Evolutionary conservation across 129 eudicot genomes (phyloP), one percentile per base, ranked within the genome.

Genomic region (Centrapalus pauciflorus): DNA sequence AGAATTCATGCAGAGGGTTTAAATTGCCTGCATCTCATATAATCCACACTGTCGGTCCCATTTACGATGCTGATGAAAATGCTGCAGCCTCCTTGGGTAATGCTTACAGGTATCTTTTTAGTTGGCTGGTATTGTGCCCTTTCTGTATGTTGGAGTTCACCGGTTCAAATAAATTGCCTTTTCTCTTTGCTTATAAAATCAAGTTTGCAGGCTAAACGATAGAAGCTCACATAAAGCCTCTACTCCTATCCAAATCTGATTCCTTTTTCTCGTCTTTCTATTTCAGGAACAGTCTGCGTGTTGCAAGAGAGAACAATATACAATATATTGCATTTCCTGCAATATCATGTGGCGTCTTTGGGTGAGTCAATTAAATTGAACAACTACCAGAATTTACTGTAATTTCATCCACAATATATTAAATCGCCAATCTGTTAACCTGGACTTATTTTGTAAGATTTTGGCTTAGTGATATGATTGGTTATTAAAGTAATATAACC

Each of bases 271-370:
- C 48, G 48, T 49, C n/a, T 45, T 14, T 77, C 21, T 71, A 50
- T 70, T 83, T 25, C 96, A 92, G 95, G 46, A 94, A 94, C 62
- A 77, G 95, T 75, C 65, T 94, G 69, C 75, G 74, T 49, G 85
- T 89, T 33, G 99, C 97, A 55, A 76, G 81, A 72, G 99, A 89
- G 58, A 77, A 80, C 60, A 82, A 86, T 78, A 86, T 94, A 63
- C 81, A 86, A n/a, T 94, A 86, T 70, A 63, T 94, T 60, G 95
- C 99, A 55, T 94, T 94, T 82, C 82, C 96, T 61, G 96, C 99
- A 77, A 86, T 94, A 78, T 94, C 96, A 0, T 88, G 96, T 72
- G 95, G 99, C 16, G 79, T 86, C 27, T 84, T 23, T 63, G 82
- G 96, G 99, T 93, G 67, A 77, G 91, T 57, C 40, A 20, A 17